phyloP scores from a whole-genome alignment of 2,329 filamentous ascomycete genomes.

The Cordyceps tenuipes region DNA sequence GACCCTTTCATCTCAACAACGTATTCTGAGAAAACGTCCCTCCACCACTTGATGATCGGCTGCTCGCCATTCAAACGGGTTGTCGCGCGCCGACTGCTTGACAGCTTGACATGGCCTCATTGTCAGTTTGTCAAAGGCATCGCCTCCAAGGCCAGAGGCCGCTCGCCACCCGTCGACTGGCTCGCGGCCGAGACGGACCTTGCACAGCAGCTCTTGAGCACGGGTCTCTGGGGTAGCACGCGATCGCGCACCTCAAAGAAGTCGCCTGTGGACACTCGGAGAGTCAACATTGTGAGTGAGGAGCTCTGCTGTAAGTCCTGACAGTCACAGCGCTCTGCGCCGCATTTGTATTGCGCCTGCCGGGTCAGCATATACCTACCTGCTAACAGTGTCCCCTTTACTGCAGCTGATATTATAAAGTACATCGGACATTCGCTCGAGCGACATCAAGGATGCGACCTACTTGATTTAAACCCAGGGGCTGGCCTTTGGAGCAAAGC shows the following conservation, averaged over 20 bases:
- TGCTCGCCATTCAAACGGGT: not conserved
- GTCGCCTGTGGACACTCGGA: conserved; percentile 21
- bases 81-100: not conserved
- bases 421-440: conserved; percentile 62
- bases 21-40: not conserved
- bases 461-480: conserved; percentile 82
- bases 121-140: not conserved
- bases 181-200: conserved; percentile 6
- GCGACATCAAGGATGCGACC: conserved; percentile 67
- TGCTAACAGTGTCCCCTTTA: not conserved
- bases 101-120: not conserved
- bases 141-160: not conserved
- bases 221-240: conserved; percentile 20
- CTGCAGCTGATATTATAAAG: conserved; percentile 56
- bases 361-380: not conserved
- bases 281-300: conserved; percentile 46
- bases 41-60: conserved; percentile 1
- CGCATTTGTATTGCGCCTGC: too few species aligned
- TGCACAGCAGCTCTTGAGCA: conserved; percentile 20
- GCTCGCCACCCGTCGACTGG: not conserved
- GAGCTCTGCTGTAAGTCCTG: conserved; percentile 38
- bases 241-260: not conserved
- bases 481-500: conserved; percentile 69
- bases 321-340: not conserved
- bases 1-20: not conserved